phyloP scores from a whole-genome alignment of 129 eudicot genomes.

The Ambrosia artemisiifolia region DNA sequence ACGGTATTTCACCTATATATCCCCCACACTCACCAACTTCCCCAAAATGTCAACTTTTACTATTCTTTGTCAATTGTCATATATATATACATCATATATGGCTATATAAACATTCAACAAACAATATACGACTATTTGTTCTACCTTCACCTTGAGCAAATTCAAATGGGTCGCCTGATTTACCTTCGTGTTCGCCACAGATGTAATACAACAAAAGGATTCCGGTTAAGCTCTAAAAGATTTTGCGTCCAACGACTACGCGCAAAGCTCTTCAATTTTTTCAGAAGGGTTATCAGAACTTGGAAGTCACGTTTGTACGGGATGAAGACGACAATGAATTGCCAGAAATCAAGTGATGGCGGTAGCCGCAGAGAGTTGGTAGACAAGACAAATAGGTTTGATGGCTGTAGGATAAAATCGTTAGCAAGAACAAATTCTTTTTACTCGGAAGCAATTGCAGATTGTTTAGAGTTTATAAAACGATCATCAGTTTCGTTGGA shows the following conservation, averaged over 20 bases:
- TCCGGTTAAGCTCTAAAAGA: slow-evolving; percentile 49
- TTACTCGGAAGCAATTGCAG: slow-evolving; percentile 87
- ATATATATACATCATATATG: not conserved
- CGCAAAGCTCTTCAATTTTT: slow-evolving; percentile 40
- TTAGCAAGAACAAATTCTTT: slow-evolving; percentile 70
- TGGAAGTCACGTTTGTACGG: slow-evolving; percentile 38
- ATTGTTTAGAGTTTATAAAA: slow-evolving; percentile 89
- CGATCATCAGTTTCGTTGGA: slow-evolving; percentile 56
- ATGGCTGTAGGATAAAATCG: slow-evolving; percentile 35
- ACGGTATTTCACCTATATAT: slow-evolving; percentile 11
- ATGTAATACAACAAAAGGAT: slow-evolving; percentile 45
- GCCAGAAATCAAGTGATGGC: not conserved
- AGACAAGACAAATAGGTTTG: slow-evolving; percentile 2
- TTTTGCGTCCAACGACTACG: slow-evolving; percentile 58
- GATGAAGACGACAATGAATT: slow-evolving; percentile 17
- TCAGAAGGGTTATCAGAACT: slow-evolving; percentile 31
- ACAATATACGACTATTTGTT: slow-evolving; percentile 26
- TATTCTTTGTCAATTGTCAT: slow-evolving; percentile 1
- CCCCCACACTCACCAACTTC: slow-evolving; percentile 25
- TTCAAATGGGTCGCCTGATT: slow-evolving; percentile 37
- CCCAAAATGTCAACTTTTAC: slow-evolving; percentile 23
- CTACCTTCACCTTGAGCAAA: slow-evolving; percentile 1
- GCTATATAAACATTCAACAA: slow-evolving; percentile 28
- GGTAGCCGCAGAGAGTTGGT: slow-evolving; percentile 23
- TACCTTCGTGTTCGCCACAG: slow-evolving; percentile 50